A percentile compares a stretch with the other conserved stretches of the same genome.
These are phyloP conservation scores for Heliosperma pusillum DNA, from an alignment of 148 eudicot genomes.

Conservation along the genomic window DNA sequence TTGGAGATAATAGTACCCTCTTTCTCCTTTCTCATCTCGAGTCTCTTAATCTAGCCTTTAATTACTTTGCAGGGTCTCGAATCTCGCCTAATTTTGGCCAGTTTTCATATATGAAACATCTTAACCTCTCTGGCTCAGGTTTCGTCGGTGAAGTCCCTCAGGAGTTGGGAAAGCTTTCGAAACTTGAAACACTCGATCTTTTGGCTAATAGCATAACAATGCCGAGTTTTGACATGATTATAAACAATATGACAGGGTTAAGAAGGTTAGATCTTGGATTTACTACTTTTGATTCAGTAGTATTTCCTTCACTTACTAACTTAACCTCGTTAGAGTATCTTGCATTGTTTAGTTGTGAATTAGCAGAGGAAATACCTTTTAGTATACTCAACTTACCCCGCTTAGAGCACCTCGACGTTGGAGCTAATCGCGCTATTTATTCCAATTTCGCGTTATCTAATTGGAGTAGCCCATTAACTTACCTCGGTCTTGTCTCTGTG, in stretches of 20 bases:
- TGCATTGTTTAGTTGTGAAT: background rate
- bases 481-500: conserved; percentile 1
- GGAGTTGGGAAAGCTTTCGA: background rate
- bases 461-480: conserved; percentile 20
- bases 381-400: conserved; percentile 22
- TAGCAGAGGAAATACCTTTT: conserved; percentile 20
- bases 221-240: background rate
- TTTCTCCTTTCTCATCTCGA: conserved; percentile 24
- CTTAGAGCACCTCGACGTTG: background rate
- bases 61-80: conserved; percentile 16
- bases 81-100: conserved; percentile 20
- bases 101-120: conserved; percentile 14
- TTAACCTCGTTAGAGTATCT: conserved; percentile 18
- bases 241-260: conserved; percentile 1
- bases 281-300: background rate
- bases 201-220: background rate
- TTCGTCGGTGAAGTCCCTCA: conserved; percentile 2
- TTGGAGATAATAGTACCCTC: conserved; percentile 26
- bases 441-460: conserved; percentile 7
- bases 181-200: conserved; percentile 7
- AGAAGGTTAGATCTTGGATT: background rate
- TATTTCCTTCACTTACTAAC: conserved; percentile 19
- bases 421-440: background rate
- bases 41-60: conserved; percentile 24
- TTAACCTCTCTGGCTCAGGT: conserved; percentile 12